Base-by-base conservation (phyloP, 495 filamentous ascomycete genomes). In the Hyphodiscus hymeniophilus region DNA sequence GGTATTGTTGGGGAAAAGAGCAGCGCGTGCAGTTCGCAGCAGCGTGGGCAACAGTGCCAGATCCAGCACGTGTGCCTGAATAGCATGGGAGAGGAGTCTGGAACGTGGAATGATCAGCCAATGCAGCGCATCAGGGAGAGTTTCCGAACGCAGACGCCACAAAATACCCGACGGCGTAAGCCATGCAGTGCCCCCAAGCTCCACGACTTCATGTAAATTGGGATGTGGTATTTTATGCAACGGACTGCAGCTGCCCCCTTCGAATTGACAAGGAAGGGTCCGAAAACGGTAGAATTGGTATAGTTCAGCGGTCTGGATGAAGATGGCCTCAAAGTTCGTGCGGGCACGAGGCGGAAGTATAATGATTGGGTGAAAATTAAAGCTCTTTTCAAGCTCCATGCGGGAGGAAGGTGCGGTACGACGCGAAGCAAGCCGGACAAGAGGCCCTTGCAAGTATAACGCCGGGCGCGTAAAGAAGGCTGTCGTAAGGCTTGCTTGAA, bases 1-100 rank as follows among this genome's bases (percentile, higher is more conserved):
- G 48, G 76, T 65, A 66, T 92, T 90, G 67, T 82, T 77, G 22
- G 90, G 89, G 62, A 94, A 94, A 35, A 95, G 66, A 45, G 82
- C 73, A 41, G 73, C 76, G 62, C 91, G 81, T 56, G 80, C 71
- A 47, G 73, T 75, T 59, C 80, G 77, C 51, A 97, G 81, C 48
- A 89, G 69, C 54, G 77, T 73, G 63, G 88, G 86, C 44, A 92
- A 72, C 56, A 80, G 72, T 48, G 74, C 66, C 43, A 85, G 75
- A 66, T 80, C 76, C 20, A 85, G 68, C 48, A 94, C 61, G 57
- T 78, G 69, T 43, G 72, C 71, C 51, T 75, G 68, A 54, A 94
- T 75, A 55, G 75, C 74, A 63, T 84, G 71, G 47, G 82, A 84
- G 52, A 95, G 75, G 52, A 90, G 80, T 68, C 87, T 89, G 63